Conservation (phyloP, 2,329 filamentous ascomycete species). For the Botrytis pseudocinerea region DNA sequence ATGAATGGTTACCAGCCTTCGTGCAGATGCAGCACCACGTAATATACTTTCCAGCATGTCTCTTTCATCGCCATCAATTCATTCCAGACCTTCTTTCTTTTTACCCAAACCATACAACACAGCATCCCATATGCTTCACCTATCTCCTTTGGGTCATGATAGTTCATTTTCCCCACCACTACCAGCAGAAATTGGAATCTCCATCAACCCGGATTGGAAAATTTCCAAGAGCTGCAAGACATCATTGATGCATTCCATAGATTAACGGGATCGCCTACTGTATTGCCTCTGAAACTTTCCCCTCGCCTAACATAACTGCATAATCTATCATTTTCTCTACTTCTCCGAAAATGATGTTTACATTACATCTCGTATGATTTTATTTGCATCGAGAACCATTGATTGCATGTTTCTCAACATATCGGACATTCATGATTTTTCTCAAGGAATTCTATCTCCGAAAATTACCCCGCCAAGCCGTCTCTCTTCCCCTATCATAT, state of each 20-base stretch:
- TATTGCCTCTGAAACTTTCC: background rate
- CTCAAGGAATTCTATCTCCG: conserved; percentile 5
- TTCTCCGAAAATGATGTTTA: background rate
- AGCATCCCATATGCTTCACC: conserved; percentile 6
- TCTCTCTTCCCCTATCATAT: background rate
- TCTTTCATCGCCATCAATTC: background rate
- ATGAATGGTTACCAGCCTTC: background rate
- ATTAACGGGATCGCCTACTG: conserved; percentile 6
- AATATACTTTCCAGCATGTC: background rate
- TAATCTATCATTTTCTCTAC: conserved; percentile 15
- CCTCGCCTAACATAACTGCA: background rate
- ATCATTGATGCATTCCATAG: conserved; percentile 12
- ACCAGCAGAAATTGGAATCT: background rate
- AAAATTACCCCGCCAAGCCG: background rate
- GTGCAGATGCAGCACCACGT: background rate
- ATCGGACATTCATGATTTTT: conserved; percentile 12
- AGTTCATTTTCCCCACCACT: background rate
- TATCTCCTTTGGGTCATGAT: background rate
- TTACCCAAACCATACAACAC: conserved; percentile 16
- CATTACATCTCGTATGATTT: background rate
- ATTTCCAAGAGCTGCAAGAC: conserved; percentile 18
- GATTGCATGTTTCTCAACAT: conserved; percentile 12
- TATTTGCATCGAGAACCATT: background rate
- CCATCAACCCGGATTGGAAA: conserved; percentile 17
- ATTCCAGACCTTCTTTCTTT: background rate